Base-by-base conservation (phyloP, 1,284 basidiomycete genomes). In the Porphyrellus sp. region DNA sequence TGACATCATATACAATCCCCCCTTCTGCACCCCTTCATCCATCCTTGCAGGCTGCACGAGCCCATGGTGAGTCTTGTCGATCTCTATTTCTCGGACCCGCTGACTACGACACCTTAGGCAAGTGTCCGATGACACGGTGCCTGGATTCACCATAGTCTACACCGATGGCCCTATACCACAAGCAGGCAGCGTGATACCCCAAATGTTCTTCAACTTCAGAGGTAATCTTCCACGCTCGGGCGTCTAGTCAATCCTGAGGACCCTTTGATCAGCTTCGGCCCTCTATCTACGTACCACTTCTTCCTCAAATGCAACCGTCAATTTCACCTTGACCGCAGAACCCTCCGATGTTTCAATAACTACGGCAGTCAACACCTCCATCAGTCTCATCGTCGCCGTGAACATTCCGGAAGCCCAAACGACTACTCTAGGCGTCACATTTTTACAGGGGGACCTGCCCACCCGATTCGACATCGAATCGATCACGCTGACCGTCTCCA, bases 141-240 rank as follows among this genome's bases (percentile, higher is more conserved):
- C 53, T 46, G 74, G 71, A 64, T 54, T 55, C 15, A 53, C 60
- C 13, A 52, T 71, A 21, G 68, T 77, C 18, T 72, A 73, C 24
- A 77, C 79, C 18, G 58, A 59, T 45, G 72, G 75, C 15, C 70
- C 73, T 4, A 63, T 63, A 56, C 53, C 63, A 40, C 65, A 63
- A 42, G 66, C 72, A 13, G 70, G 63, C 24, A 64, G 72, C 51
- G 70, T 79, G 34, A 64, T 79, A 53, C 81, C 80, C 2, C 80
- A 82, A 53, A 68, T 82, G 68, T 82, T 81, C 58, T 63, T 82
- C 46, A 70, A 66, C 39, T 79, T 81, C 64, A 72, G 70, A 70
- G 80, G 81, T 79, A 59, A 44, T 37, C 35, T 39, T 33, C 2
- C 41, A 39, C 21, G 1, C 37, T 42, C 21, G 18, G 37, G 24